Evolutionary conservation across 345 rosid genomes (phyloP), one percentile per base, ranked within the genome.

Genomic region (Aquilaria sinensis): DNA sequence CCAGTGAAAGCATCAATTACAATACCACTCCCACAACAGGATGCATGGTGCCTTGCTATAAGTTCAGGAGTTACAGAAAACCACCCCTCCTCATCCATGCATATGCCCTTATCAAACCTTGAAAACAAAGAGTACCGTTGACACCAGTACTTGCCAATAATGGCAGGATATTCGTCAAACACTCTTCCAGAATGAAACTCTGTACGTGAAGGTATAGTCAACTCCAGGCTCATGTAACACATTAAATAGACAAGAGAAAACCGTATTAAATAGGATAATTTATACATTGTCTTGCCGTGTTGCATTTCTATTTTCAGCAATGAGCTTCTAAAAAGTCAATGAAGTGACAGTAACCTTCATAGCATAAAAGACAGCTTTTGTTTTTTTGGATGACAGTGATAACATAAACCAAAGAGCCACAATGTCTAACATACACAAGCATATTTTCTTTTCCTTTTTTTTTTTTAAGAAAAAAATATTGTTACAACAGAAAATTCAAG

Each of bases 81-180:
- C 99, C 99, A 93, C 55, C 97, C 97, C 80, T 93, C 99, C 75
- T 88, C 89, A 10, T 93, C 96, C 99, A 93, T 88, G 81, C 68
- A 75, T 64, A 90, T 77, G 61, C 97, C 99, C 51, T 80, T 80
- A 51, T 90, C 92, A 70, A 83, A 90, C 80, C 80, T 78, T 51
- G 97, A 88, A 80, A 94, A 94, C 45, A 86, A 72, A 31, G 68
- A 51, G 73, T 94, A 86, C 62, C 99, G 76, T 67, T 94, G 99
- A 70, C 74, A 72, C 97, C 99, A 94, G 74, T 90, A 88, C 78
- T 90, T 94, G 55, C 73, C 69, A 61, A 80, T 77, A 53, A 15
- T 74, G 56, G 77, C 65, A 58, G 86, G 73, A 61, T 61, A 65
- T 67, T 79, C 84, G 68, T 78, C 83, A 51, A 37, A 12, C 64